Base-by-base conservation (phyloP, 2,329 filamentous ascomycete species). In the Sporothrix pallida region DNA sequence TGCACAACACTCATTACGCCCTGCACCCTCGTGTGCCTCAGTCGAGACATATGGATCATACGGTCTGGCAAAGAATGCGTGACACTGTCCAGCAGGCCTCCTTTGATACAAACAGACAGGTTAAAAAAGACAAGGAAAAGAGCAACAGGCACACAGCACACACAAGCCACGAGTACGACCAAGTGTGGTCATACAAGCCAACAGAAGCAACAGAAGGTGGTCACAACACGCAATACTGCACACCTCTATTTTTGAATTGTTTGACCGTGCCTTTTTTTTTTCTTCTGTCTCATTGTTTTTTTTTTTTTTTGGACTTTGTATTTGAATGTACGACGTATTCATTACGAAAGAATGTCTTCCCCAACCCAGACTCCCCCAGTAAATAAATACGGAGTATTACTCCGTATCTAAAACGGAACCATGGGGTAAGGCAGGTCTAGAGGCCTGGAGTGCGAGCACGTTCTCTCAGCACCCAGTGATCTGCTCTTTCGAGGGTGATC, bases 161-260 rank as follows among this genome's bases (percentile, higher is more conserved):
- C 42, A 67, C 12, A 44, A 44, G 62, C 42, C 20, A 67, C 42
- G 42, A 67, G 42, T 26, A 26, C 62, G 15, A 26, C 42, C 62
- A n/a, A 67, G 62, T 67, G 62, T 37, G 5, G 62, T 67, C 62
- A 26, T 44, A 67, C 62, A 67, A 26, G 12, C 60, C 42, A 65
- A 46, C 60, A 65, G 56, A 26, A 26, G 23, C 23, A 26, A 26
- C 13, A 54, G 23, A 65, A 42, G 60, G 56, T 17, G n/a, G 60
- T 20, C 60, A 44, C 60, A 46, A 46, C 60, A 65, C 37, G 12
- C 52, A 23, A 20, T 17, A 63, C 56, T 60, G 23, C 23, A 60
- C 23, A 60, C 13, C 56, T 17, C 56, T 15, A 31, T 31, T 37
- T 37, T 60, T 56, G 52, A 50, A 50, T 17, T 13, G 48, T 17